phyloP scores from a whole-genome alignment of 345 rosid species.

The Durio zibethinus region DNA sequence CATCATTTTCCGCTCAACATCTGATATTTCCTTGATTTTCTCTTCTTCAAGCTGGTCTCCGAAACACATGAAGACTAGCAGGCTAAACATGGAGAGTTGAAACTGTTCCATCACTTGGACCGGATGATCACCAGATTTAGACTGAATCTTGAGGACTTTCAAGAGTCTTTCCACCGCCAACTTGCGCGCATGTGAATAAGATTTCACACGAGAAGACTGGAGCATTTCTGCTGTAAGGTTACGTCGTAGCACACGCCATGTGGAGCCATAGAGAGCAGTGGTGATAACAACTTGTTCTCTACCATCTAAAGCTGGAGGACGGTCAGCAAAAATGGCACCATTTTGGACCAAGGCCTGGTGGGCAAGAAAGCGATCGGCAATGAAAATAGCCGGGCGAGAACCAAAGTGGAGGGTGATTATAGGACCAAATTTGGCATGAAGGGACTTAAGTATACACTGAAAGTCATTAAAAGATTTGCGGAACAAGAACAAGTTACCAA shows the following conservation, averaged over 20 bases:
- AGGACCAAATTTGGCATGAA: conserved; percentile 38
- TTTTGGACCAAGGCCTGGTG: conserved; percentile 48
- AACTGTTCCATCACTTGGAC: conserved; percentile 23
- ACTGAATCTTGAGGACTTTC: not conserved
- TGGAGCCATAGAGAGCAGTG: conserved; percentile 40
- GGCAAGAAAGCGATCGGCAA: conserved; percentile 36
- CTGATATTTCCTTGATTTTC: conserved; percentile 34
- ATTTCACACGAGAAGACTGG: conserved; percentile 24
- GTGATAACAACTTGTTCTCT: conserved; percentile 35
- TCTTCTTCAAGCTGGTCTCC: conserved; percentile 25
- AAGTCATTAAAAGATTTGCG: conserved; percentile 13
- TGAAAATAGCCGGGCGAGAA: conserved; percentile 36
- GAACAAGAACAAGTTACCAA: conserved; percentile 14
- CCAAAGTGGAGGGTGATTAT: conserved; percentile 38
- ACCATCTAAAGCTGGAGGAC: conserved; percentile 31
- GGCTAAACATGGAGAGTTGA: conserved; percentile 34
- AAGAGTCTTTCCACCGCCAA: conserved; percentile 34
- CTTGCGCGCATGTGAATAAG: conserved; percentile 28
- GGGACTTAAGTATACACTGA: not conserved
- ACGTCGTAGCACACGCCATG: conserved; percentile 45
- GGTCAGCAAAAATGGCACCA: conserved; percentile 38
- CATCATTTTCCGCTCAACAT: not conserved
- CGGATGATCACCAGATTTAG: not conserved
- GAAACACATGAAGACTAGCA: conserved; percentile 31
- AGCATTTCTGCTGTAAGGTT: conserved; percentile 46